A percentile compares a stretch with the other conserved stretches of the same genome.
These are phyloP conservation scores for Phytopythium aichiense DNA, from an alignment of 352 stramenopile genomes.

Conservation along the genomic window DNA sequence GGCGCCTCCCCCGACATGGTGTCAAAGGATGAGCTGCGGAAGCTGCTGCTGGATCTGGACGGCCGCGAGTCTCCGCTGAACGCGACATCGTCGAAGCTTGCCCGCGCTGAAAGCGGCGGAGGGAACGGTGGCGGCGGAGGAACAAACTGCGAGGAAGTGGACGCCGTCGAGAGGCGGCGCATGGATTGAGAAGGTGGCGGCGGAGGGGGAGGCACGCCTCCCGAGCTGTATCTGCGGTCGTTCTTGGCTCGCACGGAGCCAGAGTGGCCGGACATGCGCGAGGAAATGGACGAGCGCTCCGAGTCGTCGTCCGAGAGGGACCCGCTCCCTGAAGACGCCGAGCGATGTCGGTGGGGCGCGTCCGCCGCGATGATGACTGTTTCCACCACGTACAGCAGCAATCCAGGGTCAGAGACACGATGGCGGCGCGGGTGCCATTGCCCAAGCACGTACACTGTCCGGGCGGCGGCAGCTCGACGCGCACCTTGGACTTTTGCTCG, in stretches of 20 bases:
- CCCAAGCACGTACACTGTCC: slow-evolving; percentile 58
- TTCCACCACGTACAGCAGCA: not conserved
- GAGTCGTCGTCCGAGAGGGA: slow-evolving; percentile 36
- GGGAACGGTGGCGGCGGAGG: slow-evolving; percentile 38
- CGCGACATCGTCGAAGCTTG: slow-evolving; percentile 22
- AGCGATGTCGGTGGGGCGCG: slow-evolving; percentile 1
- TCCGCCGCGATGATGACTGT: slow-evolving; percentile 11
- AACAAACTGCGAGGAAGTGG: slow-evolving; percentile 25
- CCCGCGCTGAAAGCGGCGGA: slow-evolving; percentile 21
- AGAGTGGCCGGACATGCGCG: slow-evolving; percentile 27
- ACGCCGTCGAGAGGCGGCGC: slow-evolving; percentile 19
- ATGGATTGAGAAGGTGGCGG: slow-evolving; percentile 12
- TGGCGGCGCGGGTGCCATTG: no score
- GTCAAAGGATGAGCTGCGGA: slow-evolving; percentile 51
- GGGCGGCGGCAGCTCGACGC: slow-evolving; percentile 66
- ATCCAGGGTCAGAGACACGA: not conserved
- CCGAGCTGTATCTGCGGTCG: slow-evolving; percentile 15
- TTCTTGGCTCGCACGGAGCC: slow-evolving; percentile 30
- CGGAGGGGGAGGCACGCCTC: slow-evolving; percentile 22
- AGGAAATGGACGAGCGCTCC: slow-evolving; percentile 51
- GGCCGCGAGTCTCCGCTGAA: slow-evolving; percentile 20
- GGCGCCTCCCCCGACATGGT: slow-evolving; percentile 32
- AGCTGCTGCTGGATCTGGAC: slow-evolving; percentile 48
- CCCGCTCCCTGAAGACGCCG: slow-evolving; percentile 27
- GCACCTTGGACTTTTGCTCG: slow-evolving; percentile 58